Conservation (phyloP, 176 grass and related monocot species). For the Aechmea fasciata region DNA sequence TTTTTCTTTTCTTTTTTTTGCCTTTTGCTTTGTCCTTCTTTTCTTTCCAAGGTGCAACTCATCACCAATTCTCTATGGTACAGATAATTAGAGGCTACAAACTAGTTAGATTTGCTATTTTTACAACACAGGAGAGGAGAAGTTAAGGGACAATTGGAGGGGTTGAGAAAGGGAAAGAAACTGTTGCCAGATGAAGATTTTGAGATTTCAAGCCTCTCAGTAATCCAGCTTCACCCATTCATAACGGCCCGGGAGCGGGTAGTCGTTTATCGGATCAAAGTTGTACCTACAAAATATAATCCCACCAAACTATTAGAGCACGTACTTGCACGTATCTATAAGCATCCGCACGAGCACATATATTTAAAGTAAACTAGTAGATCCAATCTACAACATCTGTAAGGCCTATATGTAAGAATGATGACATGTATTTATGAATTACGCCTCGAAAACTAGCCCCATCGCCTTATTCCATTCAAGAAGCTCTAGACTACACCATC, state of each 20-base stretch:
- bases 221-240: conserved; percentile 54
- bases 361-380: neutral
- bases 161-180: conserved; percentile 22
- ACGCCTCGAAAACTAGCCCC: neutral
- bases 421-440: neutral
- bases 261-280: conserved; percentile 43
- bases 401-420: neutral
- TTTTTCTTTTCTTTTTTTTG: too few relatives aligned
- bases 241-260: conserved; percentile 46
- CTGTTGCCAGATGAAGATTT: conserved; percentile 3
- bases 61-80: conserved; percentile 27
- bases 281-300: conserved; percentile 46
- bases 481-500: neutral
- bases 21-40: too few relatives aligned
- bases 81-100: conserved; percentile 27
- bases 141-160: conserved; percentile 18
- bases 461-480: too few relatives aligned
- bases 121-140: conserved; percentile 30
- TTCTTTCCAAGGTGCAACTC: conserved; percentile 20
- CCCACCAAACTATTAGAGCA: too few relatives aligned
- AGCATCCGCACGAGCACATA: neutral
- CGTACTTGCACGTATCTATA: too few relatives aligned
- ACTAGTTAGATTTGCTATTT: conserved; percentile 36
- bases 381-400: neutral
- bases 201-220: neutral